Conservation (phyloP, 352 stramenopile genomes). For the Phytophthora foliorum region DNA sequence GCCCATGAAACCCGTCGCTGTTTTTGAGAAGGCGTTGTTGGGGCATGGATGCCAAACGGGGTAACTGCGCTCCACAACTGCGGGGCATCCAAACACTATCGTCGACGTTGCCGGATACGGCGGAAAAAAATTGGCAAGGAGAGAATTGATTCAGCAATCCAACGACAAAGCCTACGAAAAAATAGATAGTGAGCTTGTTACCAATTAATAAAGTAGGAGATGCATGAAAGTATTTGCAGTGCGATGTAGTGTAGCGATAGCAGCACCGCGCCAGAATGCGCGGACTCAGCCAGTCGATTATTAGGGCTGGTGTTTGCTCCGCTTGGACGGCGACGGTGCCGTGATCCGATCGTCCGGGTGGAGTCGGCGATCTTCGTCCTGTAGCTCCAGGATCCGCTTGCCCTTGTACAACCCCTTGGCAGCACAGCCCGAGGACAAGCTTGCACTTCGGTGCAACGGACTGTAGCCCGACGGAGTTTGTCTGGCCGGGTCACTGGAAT, state of each 20-base stretch:
- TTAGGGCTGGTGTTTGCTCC: constrained; percentile 50
- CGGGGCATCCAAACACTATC: too few relatives aligned
- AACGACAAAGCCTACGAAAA: neutral
- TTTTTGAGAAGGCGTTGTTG: too few relatives aligned
- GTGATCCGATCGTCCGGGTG: constrained; percentile 56
- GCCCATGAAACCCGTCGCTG: too few relatives aligned
- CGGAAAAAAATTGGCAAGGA: too few relatives aligned
- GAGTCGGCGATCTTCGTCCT: constrained; percentile 81
- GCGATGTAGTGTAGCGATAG: constrained; percentile 22
- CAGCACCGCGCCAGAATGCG: constrained; percentile 7
- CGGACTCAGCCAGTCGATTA: constrained; percentile 2
- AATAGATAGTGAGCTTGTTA: constrained; percentile 33
- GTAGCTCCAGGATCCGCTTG: constrained; percentile 80
- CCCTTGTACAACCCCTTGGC: constrained; percentile 59
- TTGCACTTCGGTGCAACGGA: constrained; percentile 47
- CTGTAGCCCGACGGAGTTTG: constrained; percentile 27
- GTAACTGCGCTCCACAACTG: too few relatives aligned
- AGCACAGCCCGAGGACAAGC: constrained; percentile 44
- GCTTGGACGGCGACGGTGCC: constrained; percentile 63
- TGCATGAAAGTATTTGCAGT: constrained; percentile 36
- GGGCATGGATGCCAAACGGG: too few relatives aligned
- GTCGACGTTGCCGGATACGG: too few relatives aligned
- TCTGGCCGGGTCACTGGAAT: constrained; percentile 40
- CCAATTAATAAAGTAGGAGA: constrained; percentile 36
- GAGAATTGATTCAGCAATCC: too few relatives aligned